Base-by-base conservation (phyloP, 306 rosid species). In the Lathyrus sativus region DNA sequence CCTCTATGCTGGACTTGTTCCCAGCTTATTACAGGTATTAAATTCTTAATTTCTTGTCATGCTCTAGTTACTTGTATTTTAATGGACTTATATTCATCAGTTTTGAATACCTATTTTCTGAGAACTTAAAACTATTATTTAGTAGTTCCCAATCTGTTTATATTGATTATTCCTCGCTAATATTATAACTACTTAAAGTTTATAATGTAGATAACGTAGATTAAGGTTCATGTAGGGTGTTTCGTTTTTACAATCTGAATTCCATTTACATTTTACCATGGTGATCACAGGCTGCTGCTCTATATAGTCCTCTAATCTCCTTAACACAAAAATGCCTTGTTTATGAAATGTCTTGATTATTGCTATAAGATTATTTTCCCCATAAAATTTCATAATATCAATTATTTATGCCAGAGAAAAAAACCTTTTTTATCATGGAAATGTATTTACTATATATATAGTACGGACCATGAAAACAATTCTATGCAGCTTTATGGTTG, bases 1-100 rank as follows among this genome's bases (percentile, higher is more conserved):
- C 72, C 96, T 90, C 57, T 93, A 88, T 85, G 86, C 90, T 48
- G 99, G 99, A 81, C 96, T 90, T 61, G 18, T 93, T 82, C 99
- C 99, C 74, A 93, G 97, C 84, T 87, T 93, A 84, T 77, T 93
- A 56, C 99, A 93, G 99, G 97, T 75, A 87, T 43, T 73, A 54
- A 55, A 31, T 58, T 33, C 67, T 60, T 29, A 55, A 55, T 74
- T 51, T 72, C 56, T 70, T 67, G 44, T 18, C 68, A 53, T 51
- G 33, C 66, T 13, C 60, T 22, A 42, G 45, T 53, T 68, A 39
- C 18, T 62, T 11, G 59, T 46, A 15, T 48, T 68, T 62, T 19
- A 9, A 44, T 63, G 46, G 39, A 29, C 70, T 50, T 46, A 69
- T 11, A 17, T 53, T 53, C 67, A 51, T 59, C 18, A 26, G 12